These are phyloP conservation scores for Teunomyces stri DNA, from an alignment of 805 yeast species.

Conservation along the genomic window DNA sequence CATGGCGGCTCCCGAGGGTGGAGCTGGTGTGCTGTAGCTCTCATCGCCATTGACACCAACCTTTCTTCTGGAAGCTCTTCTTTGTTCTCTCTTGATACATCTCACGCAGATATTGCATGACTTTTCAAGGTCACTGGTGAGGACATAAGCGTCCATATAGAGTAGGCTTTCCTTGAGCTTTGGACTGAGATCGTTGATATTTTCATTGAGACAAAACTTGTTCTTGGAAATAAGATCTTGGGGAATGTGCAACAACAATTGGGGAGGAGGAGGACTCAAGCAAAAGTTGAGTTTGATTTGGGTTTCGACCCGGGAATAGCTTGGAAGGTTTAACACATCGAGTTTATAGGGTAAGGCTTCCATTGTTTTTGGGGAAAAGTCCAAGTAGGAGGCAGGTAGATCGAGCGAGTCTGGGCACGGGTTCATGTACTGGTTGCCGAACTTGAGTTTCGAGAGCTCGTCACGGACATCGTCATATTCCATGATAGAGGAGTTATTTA, in stretches of 20 bases:
- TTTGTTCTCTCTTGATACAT: conserved; percentile 89
- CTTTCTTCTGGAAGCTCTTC: conserved; percentile 91
- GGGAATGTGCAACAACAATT: conserved; percentile 74
- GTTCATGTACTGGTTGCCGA: conserved; percentile 45
- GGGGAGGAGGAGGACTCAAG: conserved; percentile 75
- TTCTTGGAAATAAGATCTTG: conserved; percentile 86
- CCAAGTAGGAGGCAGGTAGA: conserved; percentile 33
- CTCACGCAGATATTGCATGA: conserved; percentile 79
- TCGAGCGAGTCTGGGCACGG: conserved; percentile 33
- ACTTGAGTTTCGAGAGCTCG: conserved; percentile 50
- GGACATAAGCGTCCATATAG: conserved; percentile 76
- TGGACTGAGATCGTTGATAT: conserved; percentile 42
- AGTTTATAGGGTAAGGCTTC: conserved; percentile 47
- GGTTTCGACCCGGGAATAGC: conserved; percentile 88
- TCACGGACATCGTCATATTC: conserved; percentile 47
- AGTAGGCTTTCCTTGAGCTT: conserved; percentile 51
- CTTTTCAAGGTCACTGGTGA: conserved; percentile 48
- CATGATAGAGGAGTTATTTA: conserved; percentile 10
- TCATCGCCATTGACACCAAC: conserved; percentile 41
- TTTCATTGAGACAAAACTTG: conserved; percentile 64
- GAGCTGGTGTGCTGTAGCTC: conserved; percentile 6
- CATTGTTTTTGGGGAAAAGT: conserved; percentile 37
- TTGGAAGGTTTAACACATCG: conserved; percentile 63
- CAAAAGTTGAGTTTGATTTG: conserved; percentile 77
- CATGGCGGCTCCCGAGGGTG: conserved; percentile 22